phyloP scores from a whole-genome alignment of 2,329 filamentous ascomycete species.

The Onygena corvina region DNA sequence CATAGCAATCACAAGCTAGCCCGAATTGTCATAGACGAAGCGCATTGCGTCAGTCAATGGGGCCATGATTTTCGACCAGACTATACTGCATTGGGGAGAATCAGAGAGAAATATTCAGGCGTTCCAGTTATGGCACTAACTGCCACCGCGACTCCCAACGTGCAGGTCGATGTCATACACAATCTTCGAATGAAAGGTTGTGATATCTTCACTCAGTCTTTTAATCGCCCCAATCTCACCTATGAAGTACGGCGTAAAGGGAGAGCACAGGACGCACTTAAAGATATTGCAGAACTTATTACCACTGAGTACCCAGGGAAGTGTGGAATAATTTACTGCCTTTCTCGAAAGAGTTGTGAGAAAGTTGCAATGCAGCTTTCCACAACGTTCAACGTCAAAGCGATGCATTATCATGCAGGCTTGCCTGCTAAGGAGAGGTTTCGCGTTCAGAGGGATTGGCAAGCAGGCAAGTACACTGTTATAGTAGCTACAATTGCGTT shows the following conservation, averaged over 20 bases:
- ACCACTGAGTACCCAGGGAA: constrained; percentile 55
- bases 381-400: constrained; percentile 52
- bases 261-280: constrained; percentile 44
- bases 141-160: constrained; percentile 85
- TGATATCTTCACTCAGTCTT: constrained; percentile 76
- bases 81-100: constrained; percentile 72
- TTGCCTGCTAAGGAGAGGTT: constrained; percentile 58
- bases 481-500: constrained; percentile 98
- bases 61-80: constrained; percentile 95
- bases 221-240: constrained; percentile 88
- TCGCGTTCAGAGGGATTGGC: constrained; percentile 68
- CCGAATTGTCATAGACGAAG: constrained; percentile 90
- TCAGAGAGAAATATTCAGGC: constrained; percentile 58
- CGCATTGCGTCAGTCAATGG: constrained; percentile 99
- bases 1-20: constrained; percentile 62
- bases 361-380: constrained; percentile 58
- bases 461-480: constrained; percentile 64
- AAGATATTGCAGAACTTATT: constrained; percentile 49
- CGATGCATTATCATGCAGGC: constrained; percentile 75
- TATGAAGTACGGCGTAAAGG: constrained; percentile 72
- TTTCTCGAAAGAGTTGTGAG: constrained; percentile 75
- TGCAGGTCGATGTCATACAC: constrained; percentile 80
- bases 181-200: constrained; percentile 76
- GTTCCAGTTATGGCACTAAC: constrained; percentile 92
- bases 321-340: constrained; percentile 85